Evolutionary conservation across 2,329 filamentous ascomycete species (phyloP).

Genomic region (Hymenotorrendiella dingleyae): DNA sequence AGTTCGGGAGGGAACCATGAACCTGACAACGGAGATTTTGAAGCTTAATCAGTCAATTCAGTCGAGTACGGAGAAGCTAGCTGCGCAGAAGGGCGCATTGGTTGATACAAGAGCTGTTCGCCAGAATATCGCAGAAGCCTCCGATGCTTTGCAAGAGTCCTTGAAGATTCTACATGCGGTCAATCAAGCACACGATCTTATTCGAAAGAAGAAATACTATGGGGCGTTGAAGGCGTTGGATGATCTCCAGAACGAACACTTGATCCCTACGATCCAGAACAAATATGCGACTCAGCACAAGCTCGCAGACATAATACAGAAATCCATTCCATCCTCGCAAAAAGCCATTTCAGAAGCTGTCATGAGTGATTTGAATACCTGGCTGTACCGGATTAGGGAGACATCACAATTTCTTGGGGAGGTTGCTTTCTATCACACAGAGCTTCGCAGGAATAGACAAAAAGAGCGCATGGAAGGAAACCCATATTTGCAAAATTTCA

Average conservation of each 20-base stretch:
- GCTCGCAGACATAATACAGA: conserved; percentile 91
- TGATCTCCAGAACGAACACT: conserved; percentile 91
- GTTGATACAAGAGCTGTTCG: conserved; percentile 89
- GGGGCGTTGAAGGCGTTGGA: conserved; percentile 88
- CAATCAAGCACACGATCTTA: conserved; percentile 88
- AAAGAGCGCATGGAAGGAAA: conserved; percentile 75
- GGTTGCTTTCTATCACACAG: conserved; percentile 93
- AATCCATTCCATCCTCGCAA: conserved; percentile 87
- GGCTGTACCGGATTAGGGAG: conserved; percentile 91
- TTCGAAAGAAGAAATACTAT: conserved; percentile 92
- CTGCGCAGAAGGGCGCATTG: conserved; percentile 87
- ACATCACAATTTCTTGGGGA: conserved; percentile 94
- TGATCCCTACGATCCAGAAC: conserved; percentile 64
- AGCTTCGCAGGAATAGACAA: conserved; percentile 76
- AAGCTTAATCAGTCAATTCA: conserved; percentile 93
- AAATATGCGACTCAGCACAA: conserved; percentile 93
- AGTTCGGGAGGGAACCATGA: conserved; percentile 85
- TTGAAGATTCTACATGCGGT: conserved; percentile 87
- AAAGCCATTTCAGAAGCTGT: conserved; percentile 92
- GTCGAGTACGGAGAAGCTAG: conserved; percentile 86
- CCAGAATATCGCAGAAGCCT: conserved; percentile 93
- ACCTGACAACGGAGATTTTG: conserved; percentile 83
- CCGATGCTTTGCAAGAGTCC: conserved; percentile 81
- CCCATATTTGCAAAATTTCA: conserved; percentile 73
- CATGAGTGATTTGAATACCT: conserved; percentile 94